Percentiles rank a stretch among this genome's conserved stretches.
Evolutionary conservation across 2,329 filamentous ascomycete species (phyloP).

Genomic region (Purpureocillium takamizusanense): DNA sequence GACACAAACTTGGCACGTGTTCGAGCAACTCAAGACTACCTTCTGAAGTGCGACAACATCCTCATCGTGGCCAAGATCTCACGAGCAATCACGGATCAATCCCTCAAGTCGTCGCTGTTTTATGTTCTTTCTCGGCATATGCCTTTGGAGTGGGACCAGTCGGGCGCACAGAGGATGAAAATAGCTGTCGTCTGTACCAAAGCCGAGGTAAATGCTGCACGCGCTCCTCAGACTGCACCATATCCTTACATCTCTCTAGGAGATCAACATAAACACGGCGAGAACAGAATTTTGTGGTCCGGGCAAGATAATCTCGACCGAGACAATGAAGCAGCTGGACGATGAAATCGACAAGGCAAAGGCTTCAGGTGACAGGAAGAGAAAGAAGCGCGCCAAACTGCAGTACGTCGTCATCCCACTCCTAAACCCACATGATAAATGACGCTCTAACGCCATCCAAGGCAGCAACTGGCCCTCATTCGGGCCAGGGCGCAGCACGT

Average conservation of each 20-base stretch:
- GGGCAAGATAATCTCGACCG: constrained; percentile 10
- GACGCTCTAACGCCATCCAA: constrained; percentile 5
- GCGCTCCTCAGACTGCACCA: not conserved
- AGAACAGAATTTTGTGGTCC: constrained; percentile 17
- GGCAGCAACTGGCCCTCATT: constrained; percentile 18
- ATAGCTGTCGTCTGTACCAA: constrained; percentile 24
- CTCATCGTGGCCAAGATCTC: constrained; percentile 24
- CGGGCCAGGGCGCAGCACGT: constrained; percentile 20
- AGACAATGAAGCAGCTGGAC: constrained; percentile 15
- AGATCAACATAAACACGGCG: constrained; percentile 17
- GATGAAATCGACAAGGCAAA: constrained; percentile 16
- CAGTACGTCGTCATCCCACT: constrained; percentile 9
- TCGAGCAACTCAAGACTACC: constrained; percentile 22
- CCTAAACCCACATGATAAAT: too few species aligned
- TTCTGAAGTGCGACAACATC: constrained; percentile 23
- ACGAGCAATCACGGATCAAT: constrained; percentile 21
- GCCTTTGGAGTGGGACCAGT: constrained; percentile 17
- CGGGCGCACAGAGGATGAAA: constrained; percentile 14
- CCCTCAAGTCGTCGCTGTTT: constrained; percentile 20
- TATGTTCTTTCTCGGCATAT: constrained; percentile 17
- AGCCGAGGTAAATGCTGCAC: constrained; percentile 13
- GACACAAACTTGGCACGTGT: constrained; percentile 26
- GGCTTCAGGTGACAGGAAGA: constrained; percentile 7
- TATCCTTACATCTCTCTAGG: constrained; percentile 14
- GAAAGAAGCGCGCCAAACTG: constrained; percentile 16